Evolutionary conservation across 768 basidiomycete species (phyloP).

Genomic region (Nidula microcarpa): DNA sequence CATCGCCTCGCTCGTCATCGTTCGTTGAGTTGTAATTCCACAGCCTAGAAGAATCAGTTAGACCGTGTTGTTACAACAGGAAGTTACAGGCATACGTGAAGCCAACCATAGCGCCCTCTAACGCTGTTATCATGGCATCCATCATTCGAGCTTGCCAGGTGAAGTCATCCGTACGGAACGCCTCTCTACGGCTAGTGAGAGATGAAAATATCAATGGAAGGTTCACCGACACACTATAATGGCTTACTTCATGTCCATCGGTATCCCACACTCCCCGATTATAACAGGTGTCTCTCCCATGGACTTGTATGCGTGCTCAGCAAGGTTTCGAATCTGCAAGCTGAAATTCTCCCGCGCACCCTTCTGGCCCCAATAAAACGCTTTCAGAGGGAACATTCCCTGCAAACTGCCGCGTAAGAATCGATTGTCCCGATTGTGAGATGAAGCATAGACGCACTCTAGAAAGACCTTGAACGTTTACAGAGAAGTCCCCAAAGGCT

Average conservation of each 20-base stretch:
- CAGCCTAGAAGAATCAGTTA: constrained; percentile 41
- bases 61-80: no score
- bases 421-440: neutral
- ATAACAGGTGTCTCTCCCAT: constrained; percentile 83
- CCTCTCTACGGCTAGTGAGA: constrained; percentile 54
- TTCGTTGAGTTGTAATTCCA: constrained; percentile 97
- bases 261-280: constrained; percentile 91
- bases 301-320: constrained; percentile 60
- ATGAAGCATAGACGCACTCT: constrained; percentile 46
- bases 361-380: constrained; percentile 85
- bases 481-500: constrained; percentile 78
- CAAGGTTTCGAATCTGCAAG: constrained; percentile 77
- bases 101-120: constrained; percentile 74
- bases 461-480: constrained; percentile 92
- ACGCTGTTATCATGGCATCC: constrained; percentile 84
- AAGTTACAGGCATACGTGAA: constrained; percentile 67
- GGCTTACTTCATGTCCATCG: constrained; percentile 95
- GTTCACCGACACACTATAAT: neutral
- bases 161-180: constrained; percentile 72
- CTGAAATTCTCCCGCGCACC: constrained; percentile 81
- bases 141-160: constrained; percentile 88
- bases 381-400: constrained; percentile 82
- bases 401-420: constrained; percentile 19
- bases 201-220: neutral
- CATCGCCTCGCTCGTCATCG: constrained; percentile 72